Conservation (phyloP, 2,329 filamentous ascomycete genomes). For the Annulohypoxylon truncatum region DNA sequence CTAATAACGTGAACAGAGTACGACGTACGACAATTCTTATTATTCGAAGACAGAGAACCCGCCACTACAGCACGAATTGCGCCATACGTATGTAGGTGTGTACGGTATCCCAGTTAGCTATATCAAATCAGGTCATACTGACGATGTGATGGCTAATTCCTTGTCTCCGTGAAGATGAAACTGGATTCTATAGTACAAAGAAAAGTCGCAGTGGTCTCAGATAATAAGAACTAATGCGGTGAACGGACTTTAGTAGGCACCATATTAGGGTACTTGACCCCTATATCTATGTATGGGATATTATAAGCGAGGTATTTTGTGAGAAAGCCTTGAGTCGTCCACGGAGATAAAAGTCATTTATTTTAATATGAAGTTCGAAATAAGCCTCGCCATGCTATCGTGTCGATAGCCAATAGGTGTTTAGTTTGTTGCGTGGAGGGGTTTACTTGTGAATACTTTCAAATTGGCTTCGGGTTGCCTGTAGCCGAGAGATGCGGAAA, state of each 20-base stretch:
- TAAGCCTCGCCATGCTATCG: slow-evolving; percentile 16
- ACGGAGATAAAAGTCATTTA: background rate
- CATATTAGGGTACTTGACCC: background rate
- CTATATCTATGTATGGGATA: background rate
- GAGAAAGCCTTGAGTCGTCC: background rate
- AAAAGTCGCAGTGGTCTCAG: background rate
- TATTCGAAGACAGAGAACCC: slow-evolving; percentile 9
- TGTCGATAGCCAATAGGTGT: slow-evolving; percentile 14
- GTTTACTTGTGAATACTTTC: slow-evolving; percentile 12
- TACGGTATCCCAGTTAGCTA: background rate
- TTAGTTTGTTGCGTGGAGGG: slow-evolving; percentile 6
- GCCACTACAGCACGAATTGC: slow-evolving; percentile 14
- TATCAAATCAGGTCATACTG: slow-evolving; percentile 7
- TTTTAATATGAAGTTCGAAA: background rate
- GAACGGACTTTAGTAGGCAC: background rate
- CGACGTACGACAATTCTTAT: slow-evolving; percentile 3
- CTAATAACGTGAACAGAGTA: slow-evolving; percentile 13
- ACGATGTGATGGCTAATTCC: slow-evolving; percentile 4
- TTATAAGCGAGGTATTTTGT: slow-evolving; percentile 13
- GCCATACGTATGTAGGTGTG: background rate
- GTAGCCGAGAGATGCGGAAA: slow-evolving; percentile 36
- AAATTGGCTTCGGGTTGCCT: slow-evolving; percentile 22
- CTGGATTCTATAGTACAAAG: background rate
- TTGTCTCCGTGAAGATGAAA: slow-evolving; percentile 10
- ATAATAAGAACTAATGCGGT: slow-evolving; percentile 16